Conservation (phyloP, 768 basidiomycete genomes). For the Hypholoma sublateritium region DNA sequence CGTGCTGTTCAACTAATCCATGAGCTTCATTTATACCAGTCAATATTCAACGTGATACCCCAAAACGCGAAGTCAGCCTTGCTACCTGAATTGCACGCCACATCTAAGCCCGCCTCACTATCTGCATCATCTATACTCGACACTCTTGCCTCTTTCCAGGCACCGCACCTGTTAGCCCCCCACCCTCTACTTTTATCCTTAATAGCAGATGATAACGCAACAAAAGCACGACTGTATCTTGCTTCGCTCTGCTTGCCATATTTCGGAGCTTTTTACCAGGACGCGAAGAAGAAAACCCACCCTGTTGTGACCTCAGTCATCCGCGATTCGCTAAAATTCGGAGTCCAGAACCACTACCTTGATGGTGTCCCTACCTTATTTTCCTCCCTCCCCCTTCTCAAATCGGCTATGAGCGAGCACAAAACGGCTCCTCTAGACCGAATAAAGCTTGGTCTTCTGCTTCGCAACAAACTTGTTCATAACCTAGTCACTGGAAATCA, state of each 20-base stretch:
- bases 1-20: conserved; percentile 75
- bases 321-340: conserved; percentile 83
- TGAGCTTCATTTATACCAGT: conserved; percentile 64
- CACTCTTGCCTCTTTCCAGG: conserved; percentile 36
- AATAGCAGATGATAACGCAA: conserved; percentile 35
- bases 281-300: conserved; percentile 62
- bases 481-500: conserved; percentile 57
- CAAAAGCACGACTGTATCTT: conserved; percentile 69
- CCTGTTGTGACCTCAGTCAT: conserved; percentile 69
- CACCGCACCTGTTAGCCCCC: conserved; percentile 35
- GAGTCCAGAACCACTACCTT: conserved; percentile 71
- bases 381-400: conserved; percentile 43
- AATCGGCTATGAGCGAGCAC: conserved; percentile 10
- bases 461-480: conserved; percentile 69
- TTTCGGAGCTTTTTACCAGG: conserved; percentile 51
- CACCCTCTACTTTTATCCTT: conserved; percentile 48
- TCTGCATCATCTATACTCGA: conserved; percentile 61
- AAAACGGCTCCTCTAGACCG: conserved; percentile 6
- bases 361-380: conserved; percentile 75
- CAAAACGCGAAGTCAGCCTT: conserved; percentile 39
- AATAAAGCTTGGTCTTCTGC: conserved; percentile 52
- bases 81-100: conserved; percentile 34
- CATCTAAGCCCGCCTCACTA: conserved; percentile 42
- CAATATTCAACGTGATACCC: conserved; percentile 62
- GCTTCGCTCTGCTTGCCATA: conserved; percentile 79